Conservation (phyloP, 1,284 basidiomycete species). For the Boletus semigastroideus region DNA sequence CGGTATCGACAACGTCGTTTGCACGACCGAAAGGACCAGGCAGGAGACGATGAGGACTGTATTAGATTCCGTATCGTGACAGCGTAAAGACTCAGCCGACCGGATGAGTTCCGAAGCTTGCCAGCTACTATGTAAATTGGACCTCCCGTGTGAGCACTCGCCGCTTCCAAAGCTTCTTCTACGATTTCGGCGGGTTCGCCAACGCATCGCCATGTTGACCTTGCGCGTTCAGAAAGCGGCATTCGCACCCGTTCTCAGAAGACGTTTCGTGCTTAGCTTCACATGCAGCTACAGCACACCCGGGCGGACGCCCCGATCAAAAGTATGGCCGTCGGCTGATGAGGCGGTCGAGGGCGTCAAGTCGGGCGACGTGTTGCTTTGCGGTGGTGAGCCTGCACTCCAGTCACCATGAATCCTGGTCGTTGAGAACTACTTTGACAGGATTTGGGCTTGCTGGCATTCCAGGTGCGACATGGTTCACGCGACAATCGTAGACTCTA, state of each 20-base stretch:
- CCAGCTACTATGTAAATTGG: background rate
- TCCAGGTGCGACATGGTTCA: slow-evolving; percentile 48
- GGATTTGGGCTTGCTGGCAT: slow-evolving; percentile 81
- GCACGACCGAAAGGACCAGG: slow-evolving; percentile 61
- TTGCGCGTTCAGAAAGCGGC: slow-evolving; percentile 14
- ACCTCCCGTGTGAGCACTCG: background rate
- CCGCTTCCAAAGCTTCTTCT: background rate
- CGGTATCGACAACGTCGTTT: slow-evolving; percentile 46
- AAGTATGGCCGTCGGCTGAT: slow-evolving; percentile 78
- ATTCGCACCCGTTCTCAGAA: slow-evolving; percentile 14
- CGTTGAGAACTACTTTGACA: slow-evolving; percentile 30
- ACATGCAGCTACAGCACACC: slow-evolving; percentile 28
- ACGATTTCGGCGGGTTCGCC: background rate
- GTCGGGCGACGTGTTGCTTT: slow-evolving; percentile 75
- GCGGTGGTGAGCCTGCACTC: slow-evolving; percentile 61
- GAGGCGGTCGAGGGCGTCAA: slow-evolving; percentile 83
- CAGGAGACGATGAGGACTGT: slow-evolving; percentile 37
- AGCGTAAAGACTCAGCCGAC: slow-evolving; percentile 3
- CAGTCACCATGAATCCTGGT: background rate
- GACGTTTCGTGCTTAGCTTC: slow-evolving; percentile 13
- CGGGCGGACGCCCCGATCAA: slow-evolving; percentile 46
- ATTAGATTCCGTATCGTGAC: too few species aligned
- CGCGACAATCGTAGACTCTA: background rate
- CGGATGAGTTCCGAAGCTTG: slow-evolving; percentile 20
- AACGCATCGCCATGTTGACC: slow-evolving; percentile 20